Conservation (phyloP, 1,284 basidiomycete genomes). For the Sphagnurus paluster region DNA sequence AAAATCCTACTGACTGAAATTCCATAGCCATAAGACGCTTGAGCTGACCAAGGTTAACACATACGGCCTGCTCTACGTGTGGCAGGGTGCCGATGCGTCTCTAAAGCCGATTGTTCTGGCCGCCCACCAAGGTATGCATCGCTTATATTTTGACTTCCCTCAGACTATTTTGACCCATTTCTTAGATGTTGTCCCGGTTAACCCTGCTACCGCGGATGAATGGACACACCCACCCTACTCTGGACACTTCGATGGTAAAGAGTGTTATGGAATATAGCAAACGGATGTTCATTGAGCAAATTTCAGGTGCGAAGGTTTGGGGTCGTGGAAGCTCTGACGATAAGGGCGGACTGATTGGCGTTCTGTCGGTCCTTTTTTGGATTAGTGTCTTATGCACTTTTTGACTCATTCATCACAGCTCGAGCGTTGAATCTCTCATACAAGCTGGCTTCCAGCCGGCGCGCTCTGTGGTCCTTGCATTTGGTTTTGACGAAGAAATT, state of each 20-base stretch:
- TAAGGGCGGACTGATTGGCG: constrained; percentile 57
- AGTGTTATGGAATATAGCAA: constrained; percentile 1
- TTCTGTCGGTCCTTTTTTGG: constrained; percentile 36
- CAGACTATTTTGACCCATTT: background rate
- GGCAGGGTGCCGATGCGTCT: constrained; percentile 58
- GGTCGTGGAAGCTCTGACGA: constrained; percentile 61
- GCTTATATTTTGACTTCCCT: background rate
- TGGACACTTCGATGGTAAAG: constrained; percentile 65
- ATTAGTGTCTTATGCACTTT: constrained; percentile 6
- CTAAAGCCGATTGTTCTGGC: constrained; percentile 70
- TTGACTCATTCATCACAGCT: constrained; percentile 24
- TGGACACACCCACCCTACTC: constrained; percentile 69
- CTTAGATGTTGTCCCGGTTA: constrained; percentile 75
- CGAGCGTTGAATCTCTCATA: constrained; percentile 59
- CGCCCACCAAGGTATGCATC: constrained; percentile 64
- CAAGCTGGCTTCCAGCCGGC: constrained; percentile 52
- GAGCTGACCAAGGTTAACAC: constrained; percentile 61
- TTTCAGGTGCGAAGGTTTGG: constrained; percentile 51
- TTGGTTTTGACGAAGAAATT: constrained; percentile 77
- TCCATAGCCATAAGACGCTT: constrained; percentile 50
- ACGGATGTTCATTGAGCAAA: background rate
- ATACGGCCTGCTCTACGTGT: constrained; percentile 69
- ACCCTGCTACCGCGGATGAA: constrained; percentile 48
- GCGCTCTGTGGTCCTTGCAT: constrained; percentile 64
- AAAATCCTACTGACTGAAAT: background rate